Base-by-base conservation (phyloP, 2,329 filamentous ascomycete species). In the Penicillium verrucosum region DNA sequence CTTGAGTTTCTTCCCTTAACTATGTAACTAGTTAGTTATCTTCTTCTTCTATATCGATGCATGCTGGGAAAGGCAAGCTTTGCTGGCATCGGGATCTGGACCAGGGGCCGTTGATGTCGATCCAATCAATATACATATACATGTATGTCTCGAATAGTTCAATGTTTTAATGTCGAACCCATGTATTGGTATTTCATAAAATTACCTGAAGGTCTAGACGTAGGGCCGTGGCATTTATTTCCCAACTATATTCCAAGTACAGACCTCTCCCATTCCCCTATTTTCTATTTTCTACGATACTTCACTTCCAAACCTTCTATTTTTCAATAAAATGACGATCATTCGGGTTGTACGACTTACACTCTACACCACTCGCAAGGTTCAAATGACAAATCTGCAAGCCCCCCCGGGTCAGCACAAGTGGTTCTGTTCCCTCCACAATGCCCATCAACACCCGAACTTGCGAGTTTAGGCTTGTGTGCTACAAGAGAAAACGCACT, bases 371-470 rank as follows among this genome's bases (percentile, higher is more conserved):
- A 23, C 21, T 44, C 21, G 4, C 29, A 25, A 36, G 27, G 27
- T 44, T 27, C 16, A 25, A 23, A 29, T 43, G 29, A 10, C 11
- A 44, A 44, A 36, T 23, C 5, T 51, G 38, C 48, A 44, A 44
- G 23, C 27, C 43, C 23, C 23, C 36, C 40, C 38, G 30, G 58
- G 58, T 46, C 34, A 59, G 41, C 38, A 44, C 38, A 27, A 27
- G 14, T 34, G 12, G 30, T 11, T 36, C 14, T 47, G 5, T 8
- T 16, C 3, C 10, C 38, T 27, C 29, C 38, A 34, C 16, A 34
- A 21, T 44, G 38, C 5, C 23, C 25, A 32, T 18, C 37, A 34
- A 34, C 43, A 16, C 9, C 8, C 8, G 1, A n/a, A 23, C 7
- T 21, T 30, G n/a, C 8, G 27, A 27, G 29, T 16, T 34, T 23